phyloP scores from a whole-genome alignment of 192 early-diverging fungal genomes.

The Gaertneriomyces sp. region DNA sequence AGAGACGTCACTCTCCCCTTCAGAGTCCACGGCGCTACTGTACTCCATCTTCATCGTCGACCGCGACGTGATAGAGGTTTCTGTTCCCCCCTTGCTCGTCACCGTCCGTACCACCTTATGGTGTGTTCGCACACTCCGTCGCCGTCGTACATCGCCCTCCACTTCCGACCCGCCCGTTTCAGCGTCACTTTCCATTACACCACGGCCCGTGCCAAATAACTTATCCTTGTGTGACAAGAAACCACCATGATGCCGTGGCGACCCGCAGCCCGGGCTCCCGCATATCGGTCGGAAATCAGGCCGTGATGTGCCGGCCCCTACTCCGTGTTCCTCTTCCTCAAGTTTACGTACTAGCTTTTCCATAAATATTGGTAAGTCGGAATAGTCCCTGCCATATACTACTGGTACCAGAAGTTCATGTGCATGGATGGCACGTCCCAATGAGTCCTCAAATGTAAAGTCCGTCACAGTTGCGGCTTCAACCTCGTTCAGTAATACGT shows the following conservation, averaged over 20 bases:
- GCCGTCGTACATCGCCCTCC: too few species aligned
- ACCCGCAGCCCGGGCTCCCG: not conserved
- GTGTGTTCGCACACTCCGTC: too few species aligned
- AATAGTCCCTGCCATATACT: constrained; percentile 20
- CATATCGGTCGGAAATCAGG: not conserved
- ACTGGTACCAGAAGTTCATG: constrained; percentile 29
- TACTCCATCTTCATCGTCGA: too few species aligned
- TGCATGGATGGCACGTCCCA: constrained; percentile 23
- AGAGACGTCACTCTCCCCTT: too few species aligned
- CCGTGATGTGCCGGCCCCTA: not conserved
- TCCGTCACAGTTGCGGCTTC: constrained; percentile 23
- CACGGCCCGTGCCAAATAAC: constrained; percentile 14
- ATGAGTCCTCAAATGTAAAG: constrained; percentile 23
- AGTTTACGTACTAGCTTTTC: constrained; percentile 9
- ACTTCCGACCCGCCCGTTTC: too few species aligned
- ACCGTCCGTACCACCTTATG: too few species aligned
- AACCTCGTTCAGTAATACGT: constrained; percentile 18
- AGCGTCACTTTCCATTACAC: constrained; percentile 9
- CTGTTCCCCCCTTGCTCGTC: too few species aligned
- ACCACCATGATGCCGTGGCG: too few species aligned
- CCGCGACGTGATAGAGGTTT: too few species aligned
- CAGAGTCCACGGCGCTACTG: too few species aligned
- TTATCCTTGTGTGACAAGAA: constrained; percentile 1
- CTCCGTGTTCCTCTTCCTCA: constrained; percentile 18
- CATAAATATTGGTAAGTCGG: constrained; percentile 14